Conservation (phyloP, 2,329 filamentous ascomycete genomes). For the Sarocladium oryzae region DNA sequence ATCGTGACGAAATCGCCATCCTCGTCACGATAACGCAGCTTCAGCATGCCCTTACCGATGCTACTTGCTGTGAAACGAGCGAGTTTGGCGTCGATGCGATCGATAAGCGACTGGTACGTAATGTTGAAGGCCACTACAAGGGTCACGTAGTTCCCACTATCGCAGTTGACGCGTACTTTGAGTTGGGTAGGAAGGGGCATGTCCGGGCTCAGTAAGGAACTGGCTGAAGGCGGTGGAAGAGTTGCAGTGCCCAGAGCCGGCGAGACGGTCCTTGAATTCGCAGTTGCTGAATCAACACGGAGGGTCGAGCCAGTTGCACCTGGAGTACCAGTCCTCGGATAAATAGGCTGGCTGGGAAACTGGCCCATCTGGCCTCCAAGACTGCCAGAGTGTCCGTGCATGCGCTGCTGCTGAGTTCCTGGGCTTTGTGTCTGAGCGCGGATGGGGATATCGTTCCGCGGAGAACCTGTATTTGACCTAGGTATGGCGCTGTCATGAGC, state of each 20-base stretch:
- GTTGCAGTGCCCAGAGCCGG: conserved; percentile 35
- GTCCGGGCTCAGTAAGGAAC: conserved; percentile 38
- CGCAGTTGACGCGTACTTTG: conserved; percentile 92
- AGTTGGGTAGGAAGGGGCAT: conserved; percentile 63
- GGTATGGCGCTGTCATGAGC: conserved; percentile 59
- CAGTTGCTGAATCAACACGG: conserved; percentile 30
- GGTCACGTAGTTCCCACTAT: conserved; percentile 79
- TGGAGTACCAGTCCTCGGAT: conserved; percentile 41
- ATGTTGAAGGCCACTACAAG: conserved; percentile 97
- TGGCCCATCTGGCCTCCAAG: conserved; percentile 48
- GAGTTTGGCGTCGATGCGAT: conserved; percentile 93
- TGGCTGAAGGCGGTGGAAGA: conserved; percentile 19
- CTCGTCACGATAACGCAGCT: conserved; percentile 84
- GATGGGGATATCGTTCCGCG: conserved; percentile 60
- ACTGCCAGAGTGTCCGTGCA: conserved; percentile 41
- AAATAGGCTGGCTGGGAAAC: conserved; percentile 49
- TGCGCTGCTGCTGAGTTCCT: conserved; percentile 55
- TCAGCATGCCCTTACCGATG: conserved; percentile 74
- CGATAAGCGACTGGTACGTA: conserved; percentile 84
- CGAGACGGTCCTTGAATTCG: conserved; percentile 39
- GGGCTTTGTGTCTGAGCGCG: conserved; percentile 67
- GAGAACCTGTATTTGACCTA: conserved; percentile 77
- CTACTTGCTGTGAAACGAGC: conserved; percentile 78
- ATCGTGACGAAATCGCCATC: conserved; percentile 93
- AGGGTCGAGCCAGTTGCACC: conserved; percentile 28